These are phyloP conservation scores for Penicillium sp. DNA, from an alignment of 2,329 filamentous ascomycete genomes.

Conservation along the genomic window DNA sequence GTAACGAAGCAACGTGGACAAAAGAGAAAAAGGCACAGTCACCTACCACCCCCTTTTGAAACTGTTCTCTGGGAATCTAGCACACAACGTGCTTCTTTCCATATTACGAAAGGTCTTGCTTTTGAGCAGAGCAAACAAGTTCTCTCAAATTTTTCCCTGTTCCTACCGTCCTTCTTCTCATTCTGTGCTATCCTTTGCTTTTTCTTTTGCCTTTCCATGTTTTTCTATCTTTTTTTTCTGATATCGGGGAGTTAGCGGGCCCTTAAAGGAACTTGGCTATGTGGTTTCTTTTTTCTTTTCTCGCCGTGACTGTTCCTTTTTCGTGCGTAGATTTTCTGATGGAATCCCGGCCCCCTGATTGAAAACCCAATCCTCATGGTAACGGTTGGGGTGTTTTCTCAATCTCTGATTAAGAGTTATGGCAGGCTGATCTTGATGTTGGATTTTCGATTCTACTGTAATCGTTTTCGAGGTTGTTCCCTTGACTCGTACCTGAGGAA, in stretches of 20 bases:
- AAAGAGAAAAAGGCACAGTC: not conserved
- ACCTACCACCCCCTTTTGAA: not conserved
- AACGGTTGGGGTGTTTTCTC: not conserved
- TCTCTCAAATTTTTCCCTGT: not conserved
- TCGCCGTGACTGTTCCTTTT: not conserved
- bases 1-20: slow-evolving; percentile 19
- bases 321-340: slow-evolving; percentile 8
- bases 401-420: not conserved
- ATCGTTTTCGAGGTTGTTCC: too few species aligned
- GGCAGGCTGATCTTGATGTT: not conserved
- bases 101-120: not conserved
- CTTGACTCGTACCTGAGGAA: too few species aligned
- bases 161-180: not conserved
- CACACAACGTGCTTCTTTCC: not conserved
- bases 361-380: not conserved
- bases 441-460: too few species aligned
- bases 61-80: not conserved
- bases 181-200: slow-evolving; percentile 5
- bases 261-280: slow-evolving; percentile 19
- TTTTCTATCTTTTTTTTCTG: slow-evolving; percentile 10
- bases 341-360: not conserved
- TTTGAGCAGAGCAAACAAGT: not conserved
- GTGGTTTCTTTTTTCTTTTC: slow-evolving; percentile 15
- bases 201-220: slow-evolving; percentile 9
- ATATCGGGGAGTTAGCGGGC: slow-evolving; percentile 23